phyloP scores from a whole-genome alignment of 805 yeast genomes.

The Lachancea dasiensis region DNA sequence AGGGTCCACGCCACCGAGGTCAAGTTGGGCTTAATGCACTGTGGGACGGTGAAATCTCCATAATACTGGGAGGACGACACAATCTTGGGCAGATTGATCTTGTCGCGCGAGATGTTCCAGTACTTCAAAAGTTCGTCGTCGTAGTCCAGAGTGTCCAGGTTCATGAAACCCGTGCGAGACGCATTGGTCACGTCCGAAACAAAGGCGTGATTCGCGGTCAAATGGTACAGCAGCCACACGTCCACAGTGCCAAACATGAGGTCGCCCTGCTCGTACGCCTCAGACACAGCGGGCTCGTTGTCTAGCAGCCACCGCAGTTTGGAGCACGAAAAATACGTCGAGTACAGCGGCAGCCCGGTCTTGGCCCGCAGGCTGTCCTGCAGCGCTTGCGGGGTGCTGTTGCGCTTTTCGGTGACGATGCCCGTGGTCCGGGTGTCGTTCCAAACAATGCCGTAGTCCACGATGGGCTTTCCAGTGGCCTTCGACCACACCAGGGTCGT shows the following conservation, averaged over 20 bases:
- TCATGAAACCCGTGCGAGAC: constrained; percentile 84
- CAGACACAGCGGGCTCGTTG: constrained; percentile 59
- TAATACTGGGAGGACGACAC: constrained; percentile 72
- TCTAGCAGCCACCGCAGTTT: constrained; percentile 86
- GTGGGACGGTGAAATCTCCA: constrained; percentile 65
- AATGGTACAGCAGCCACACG: constrained; percentile 84
- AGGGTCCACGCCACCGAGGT: constrained; percentile 45
- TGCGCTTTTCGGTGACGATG: constrained; percentile 57
- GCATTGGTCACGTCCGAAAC: constrained; percentile 91
- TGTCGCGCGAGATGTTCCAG: constrained; percentile 70
- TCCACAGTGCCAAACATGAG: constrained; percentile 92
- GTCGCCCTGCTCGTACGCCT: constrained; percentile 67
- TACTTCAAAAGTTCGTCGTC: constrained; percentile 69
- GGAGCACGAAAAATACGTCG: constrained; percentile 88
- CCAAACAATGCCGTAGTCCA: constrained; percentile 88
- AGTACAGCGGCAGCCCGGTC: constrained; percentile 75
- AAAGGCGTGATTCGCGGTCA: constrained; percentile 63
- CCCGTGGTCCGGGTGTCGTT: constrained; percentile 83
- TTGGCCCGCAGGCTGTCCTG: constrained; percentile 53
- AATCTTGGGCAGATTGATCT: constrained; percentile 66
- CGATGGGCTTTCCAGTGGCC: constrained; percentile 72
- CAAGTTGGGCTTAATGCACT: constrained; percentile 45
- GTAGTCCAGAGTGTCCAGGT: constrained; percentile 66
- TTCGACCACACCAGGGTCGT: constrained; percentile 87
- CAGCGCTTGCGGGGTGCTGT: constrained; percentile 46